phyloP scores from a whole-genome alignment of 1,139 yeast genomes.

The Casaregolazyma lundiana region DNA sequence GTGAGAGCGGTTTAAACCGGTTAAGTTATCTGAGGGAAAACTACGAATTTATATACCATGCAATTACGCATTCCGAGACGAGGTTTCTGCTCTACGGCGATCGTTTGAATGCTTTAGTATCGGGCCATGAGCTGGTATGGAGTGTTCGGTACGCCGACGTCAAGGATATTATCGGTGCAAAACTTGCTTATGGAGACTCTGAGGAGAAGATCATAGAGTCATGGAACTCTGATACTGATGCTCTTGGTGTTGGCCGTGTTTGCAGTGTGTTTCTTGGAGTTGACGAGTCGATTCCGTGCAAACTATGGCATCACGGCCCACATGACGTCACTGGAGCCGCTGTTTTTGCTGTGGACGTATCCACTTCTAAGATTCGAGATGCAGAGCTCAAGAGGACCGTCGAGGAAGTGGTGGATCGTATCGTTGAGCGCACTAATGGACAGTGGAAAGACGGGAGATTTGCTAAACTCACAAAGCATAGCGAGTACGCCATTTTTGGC shows the following conservation, averaged over 20 bases:
- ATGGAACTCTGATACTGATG: constrained; percentile 36
- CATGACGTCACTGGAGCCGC: constrained; percentile 61
- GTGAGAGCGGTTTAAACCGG: constrained; percentile 49
- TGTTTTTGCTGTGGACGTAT: constrained; percentile 69
- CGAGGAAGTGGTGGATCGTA: constrained; percentile 21
- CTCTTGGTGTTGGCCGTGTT: constrained; percentile 36
- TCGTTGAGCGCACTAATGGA: constrained; percentile 22
- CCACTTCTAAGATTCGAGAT: constrained; percentile 24
- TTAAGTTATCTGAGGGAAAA: constrained; percentile 76
- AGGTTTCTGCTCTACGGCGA: constrained; percentile 50
- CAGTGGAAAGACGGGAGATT: constrained; percentile 4
- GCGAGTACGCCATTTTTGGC: constrained; percentile 50
- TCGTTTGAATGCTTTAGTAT: constrained; percentile 31
- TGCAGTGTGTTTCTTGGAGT: constrained; percentile 63
- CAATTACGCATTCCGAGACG: constrained; percentile 50
- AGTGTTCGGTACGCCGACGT: constrained; percentile 11
- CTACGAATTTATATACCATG: constrained; percentile 49
- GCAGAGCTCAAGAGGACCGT: constrained; percentile 16
- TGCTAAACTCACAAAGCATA: neutral
- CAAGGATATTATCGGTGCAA: constrained; percentile 28
- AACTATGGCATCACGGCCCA: constrained; percentile 26
- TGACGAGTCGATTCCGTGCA: constrained; percentile 45
- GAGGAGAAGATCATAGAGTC: constrained; percentile 27
- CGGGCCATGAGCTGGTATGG: constrained; percentile 8
- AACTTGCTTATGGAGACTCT: constrained; percentile 31